phyloP scores from a whole-genome alignment of 2,329 filamentous ascomycete genomes.

The Gaeumannomyces tritici region DNA sequence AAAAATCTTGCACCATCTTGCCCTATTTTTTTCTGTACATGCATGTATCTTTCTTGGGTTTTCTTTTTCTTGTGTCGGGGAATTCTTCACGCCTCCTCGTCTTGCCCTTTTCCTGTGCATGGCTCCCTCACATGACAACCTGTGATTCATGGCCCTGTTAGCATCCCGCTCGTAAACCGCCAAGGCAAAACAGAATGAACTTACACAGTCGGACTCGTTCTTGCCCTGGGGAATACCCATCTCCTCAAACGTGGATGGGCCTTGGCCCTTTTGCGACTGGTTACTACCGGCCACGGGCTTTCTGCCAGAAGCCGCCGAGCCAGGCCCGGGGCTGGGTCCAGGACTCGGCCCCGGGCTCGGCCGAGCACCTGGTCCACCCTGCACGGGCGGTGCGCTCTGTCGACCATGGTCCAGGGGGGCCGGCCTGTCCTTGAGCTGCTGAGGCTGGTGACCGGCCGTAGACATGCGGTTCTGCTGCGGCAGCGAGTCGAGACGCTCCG shows the following conservation, averaged over 20 bases:
- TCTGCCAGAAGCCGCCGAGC: not conserved
- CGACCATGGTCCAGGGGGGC: conserved; percentile 16
- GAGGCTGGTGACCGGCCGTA: conserved; percentile 4
- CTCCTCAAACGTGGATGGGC: conserved; percentile 92
- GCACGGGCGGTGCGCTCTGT: conserved; percentile 24
- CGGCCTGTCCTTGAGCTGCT: conserved; percentile 16
- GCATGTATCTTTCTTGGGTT: not conserved
- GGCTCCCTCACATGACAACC: conserved; percentile 2
- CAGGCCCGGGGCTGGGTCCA: conserved; percentile 14
- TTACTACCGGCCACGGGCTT: not conserved
- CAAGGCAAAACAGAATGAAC: conserved; percentile 16
- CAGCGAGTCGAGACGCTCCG: conserved; percentile 17
- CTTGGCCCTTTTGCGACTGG: conserved; percentile 38
- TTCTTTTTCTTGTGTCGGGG: no score
- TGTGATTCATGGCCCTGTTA: not conserved
- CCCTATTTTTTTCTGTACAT: not conserved
- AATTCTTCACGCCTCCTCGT: not conserved
- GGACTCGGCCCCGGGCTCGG: conserved; percentile 12
- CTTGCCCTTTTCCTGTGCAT: not conserved
- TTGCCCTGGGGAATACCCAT: conserved; percentile 89
- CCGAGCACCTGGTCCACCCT: conserved; percentile 8
- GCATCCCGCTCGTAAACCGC: not conserved
- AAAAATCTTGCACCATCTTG: not conserved
- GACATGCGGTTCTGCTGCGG: conserved; percentile 6
- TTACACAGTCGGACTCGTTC: conserved; percentile 84